phyloP scores from a whole-genome alignment of 768 basidiomycete genomes.

The Tricholoma bakamatsutake region DNA sequence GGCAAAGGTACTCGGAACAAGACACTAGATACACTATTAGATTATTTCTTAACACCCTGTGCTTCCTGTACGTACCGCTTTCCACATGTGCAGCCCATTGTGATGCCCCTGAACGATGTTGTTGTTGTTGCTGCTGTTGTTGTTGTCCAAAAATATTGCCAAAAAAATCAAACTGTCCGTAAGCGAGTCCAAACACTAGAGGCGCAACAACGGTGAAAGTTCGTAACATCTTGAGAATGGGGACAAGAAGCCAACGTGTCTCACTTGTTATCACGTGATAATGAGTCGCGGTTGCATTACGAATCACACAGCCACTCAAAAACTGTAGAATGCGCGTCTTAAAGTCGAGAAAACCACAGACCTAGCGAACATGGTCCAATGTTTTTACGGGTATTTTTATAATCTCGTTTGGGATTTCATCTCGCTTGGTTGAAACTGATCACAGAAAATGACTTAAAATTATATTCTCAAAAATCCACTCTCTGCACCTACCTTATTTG shows the following conservation, averaged over 20 bases:
- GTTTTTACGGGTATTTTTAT: too few species aligned
- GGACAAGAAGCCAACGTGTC: constrained; percentile 8
- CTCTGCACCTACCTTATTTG: too few species aligned
- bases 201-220: constrained; percentile 22
- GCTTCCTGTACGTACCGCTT: constrained; percentile 38
- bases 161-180: constrained; percentile 77
- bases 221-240: constrained; percentile 11
- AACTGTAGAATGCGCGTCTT: too few species aligned
- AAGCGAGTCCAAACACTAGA: constrained; percentile 31
- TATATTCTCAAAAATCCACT: too few species aligned
- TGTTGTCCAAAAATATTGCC: constrained; percentile 69
- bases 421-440: too few species aligned
- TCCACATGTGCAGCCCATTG: constrained; percentile 68
- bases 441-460: too few species aligned
- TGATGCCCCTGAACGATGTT: constrained; percentile 43
- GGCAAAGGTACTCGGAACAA: constrained; percentile 74
- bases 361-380: too few species aligned
- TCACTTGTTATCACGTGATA: constrained; percentile 6
- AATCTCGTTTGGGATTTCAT: too few species aligned
- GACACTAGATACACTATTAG: constrained; percentile 38
- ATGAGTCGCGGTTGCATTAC: too few species aligned
- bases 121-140: constrained; percentile 57
- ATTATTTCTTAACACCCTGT: background rate
- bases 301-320: too few species aligned
- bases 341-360: too few species aligned